A percentile compares a stretch with the other conserved stretches of the same genome.
Evolutionary conservation across 1,284 basidiomycete species (phyloP).

Genomic region (Inonotus hispidus): DNA sequence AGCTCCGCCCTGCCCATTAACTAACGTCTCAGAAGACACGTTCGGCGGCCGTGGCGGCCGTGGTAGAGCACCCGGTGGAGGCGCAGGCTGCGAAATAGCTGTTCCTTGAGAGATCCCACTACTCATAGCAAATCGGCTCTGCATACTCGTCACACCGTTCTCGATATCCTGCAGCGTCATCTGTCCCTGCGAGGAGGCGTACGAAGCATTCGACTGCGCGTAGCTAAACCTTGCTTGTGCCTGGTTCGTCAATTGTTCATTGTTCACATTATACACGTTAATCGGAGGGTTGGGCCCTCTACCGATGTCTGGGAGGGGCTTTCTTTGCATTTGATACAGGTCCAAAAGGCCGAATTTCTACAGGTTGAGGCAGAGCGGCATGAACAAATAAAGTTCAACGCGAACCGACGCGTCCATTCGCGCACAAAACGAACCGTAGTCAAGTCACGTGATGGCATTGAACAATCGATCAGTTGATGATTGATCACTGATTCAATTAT

Average conservation of each 20-base stretch:
- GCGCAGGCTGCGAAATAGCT: not conserved
- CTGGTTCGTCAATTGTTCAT: slow-evolving; percentile 10
- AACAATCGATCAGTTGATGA: not conserved
- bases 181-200: not conserved
- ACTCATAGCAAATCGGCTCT: not conserved
- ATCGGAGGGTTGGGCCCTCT: slow-evolving; percentile 1
- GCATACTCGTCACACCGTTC: slow-evolving; percentile 11
- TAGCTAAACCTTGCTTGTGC: slow-evolving; percentile 6
- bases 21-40: slow-evolving; percentile 4
- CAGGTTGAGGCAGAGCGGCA: not conserved
- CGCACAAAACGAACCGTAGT: not conserved
- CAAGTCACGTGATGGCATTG: not conserved
- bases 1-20: slow-evolving; percentile 3
- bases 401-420: not conserved
- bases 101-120: not conserved
- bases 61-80: not conserved
- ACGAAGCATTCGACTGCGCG: slow-evolving; percentile 3
- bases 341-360: not conserved
- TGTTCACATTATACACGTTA: not conserved
- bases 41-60: slow-evolving; percentile 12
- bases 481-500: not conserved
- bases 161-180: slow-evolving; percentile 17
- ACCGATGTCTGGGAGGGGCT: slow-evolving; percentile 6
- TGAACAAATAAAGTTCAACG: not conserved
- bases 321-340: slow-evolving; percentile 7